Base-by-base conservation (phyloP, 2,329 filamentous ascomycete genomes). In the Xylaria digitata region DNA sequence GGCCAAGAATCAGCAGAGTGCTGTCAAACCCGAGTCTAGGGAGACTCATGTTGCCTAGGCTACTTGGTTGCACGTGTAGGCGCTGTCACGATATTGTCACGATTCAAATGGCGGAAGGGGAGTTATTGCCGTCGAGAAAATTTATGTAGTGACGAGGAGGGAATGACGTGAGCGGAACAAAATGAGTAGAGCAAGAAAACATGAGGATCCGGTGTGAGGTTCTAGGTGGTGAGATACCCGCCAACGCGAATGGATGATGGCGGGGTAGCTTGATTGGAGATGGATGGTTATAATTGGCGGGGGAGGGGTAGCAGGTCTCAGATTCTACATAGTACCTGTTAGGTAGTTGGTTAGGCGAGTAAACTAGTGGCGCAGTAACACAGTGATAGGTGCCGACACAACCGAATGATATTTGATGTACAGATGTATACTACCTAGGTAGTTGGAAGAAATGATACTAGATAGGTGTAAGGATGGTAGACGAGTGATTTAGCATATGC, bases 1-100 rank as follows among this genome's bases (percentile, higher is more conserved):
- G 75, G 69, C 80, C 82, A 55, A 86, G 68, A 71, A 86, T 78
- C 62, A 90, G 80, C 76, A 90, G 80, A 78, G 84, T 79, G 75
- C 82, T 77, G 78, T 81, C 81, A 80, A 83, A 83, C 76, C 84
- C 78, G 70, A 82, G 76, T 65, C 78, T 76, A 68, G 82, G 78
- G 69, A 80, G 81, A 72, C 84, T 79, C 86, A 88, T 88, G 73
- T 53, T 70, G 70, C 48, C 26, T 21, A 19, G 9, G 21, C 23
- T 61, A 19, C 17, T 17, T 50, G 30, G 19, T 57, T 5, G 17
- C n/a, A 15, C 32, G 37, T 63, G 26, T 32, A n/a, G 53, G 15
- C 54, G 45, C 32, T 23, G 6, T 37, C 13, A 23, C 43, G 50
- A 50, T 52, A 1, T 21, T 32, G 6, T 40, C 9, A 26, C 45